Evolutionary conservation across 2,329 filamentous ascomycete genomes (phyloP).

Genomic region (Leptographium radiaticola): DNA sequence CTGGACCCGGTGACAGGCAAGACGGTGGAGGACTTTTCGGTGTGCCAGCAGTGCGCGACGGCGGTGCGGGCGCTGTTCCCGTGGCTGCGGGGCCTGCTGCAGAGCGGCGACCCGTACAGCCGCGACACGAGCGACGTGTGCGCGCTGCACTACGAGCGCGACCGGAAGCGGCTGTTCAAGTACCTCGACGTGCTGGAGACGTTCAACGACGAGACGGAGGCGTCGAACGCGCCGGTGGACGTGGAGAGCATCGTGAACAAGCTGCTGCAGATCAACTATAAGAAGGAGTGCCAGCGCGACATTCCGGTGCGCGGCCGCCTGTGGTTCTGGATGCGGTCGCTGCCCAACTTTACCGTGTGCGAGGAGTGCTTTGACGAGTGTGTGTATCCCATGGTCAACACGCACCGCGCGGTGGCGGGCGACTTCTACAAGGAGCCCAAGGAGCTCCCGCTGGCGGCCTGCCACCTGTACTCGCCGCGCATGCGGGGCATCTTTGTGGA

Average conservation of each 20-base stretch:
- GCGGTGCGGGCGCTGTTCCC: slow-evolving; percentile 64
- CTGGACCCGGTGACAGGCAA: slow-evolving; percentile 51
- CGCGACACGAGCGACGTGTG: slow-evolving; percentile 45
- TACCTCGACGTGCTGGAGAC: slow-evolving; percentile 51
- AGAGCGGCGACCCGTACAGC: slow-evolving; percentile 32
- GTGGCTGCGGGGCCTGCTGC: slow-evolving; percentile 54
- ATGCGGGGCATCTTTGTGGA: slow-evolving; percentile 65
- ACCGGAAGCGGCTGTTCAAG: slow-evolving; percentile 39
- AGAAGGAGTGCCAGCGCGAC: slow-evolving; percentile 53
- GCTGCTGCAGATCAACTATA: slow-evolving; percentile 41
- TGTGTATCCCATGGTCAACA: slow-evolving; percentile 51
- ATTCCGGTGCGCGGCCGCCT: slow-evolving; percentile 44
- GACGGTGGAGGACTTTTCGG: slow-evolving; percentile 56
- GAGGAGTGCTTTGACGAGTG: slow-evolving; percentile 74
- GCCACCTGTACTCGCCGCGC: slow-evolving; percentile 67
- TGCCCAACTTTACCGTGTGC: slow-evolving; percentile 74
- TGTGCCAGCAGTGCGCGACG: slow-evolving; percentile 62
- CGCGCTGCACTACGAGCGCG: slow-evolving; percentile 48
- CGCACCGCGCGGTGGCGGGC: slow-evolving; percentile 39
- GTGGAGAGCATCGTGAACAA: slow-evolving; percentile 50
- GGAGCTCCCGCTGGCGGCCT: slow-evolving; percentile 38
- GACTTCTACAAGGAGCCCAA: slow-evolving; percentile 52
- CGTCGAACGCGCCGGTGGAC: slow-evolving; percentile 35
- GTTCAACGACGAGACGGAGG: slow-evolving; percentile 36
- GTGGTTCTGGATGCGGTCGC: slow-evolving; percentile 67